Evolutionary conservation across 768 basidiomycete genomes (phyloP).

Genomic region (Leccinellum luteum): DNA sequence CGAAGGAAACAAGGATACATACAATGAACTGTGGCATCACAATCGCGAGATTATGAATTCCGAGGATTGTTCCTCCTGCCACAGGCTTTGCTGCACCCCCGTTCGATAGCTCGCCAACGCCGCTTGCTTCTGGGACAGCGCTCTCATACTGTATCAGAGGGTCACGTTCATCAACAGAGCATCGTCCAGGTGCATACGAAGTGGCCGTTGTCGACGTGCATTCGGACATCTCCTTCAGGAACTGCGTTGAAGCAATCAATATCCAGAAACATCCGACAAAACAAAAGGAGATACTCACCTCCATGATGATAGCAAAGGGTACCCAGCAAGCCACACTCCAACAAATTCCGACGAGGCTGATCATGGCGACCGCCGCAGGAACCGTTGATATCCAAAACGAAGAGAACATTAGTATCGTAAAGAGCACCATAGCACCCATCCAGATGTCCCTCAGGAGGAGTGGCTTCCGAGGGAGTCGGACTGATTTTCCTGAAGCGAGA

Average conservation of each 20-base stretch:
- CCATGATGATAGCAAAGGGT: constrained; percentile 97
- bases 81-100: constrained; percentile 43
- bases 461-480: constrained; percentile 84
- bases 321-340: constrained; percentile 99
- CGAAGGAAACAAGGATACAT: constrained; percentile 31
- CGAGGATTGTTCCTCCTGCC: constrained; percentile 88
- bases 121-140: constrained; percentile 40
- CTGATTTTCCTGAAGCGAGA: constrained; percentile 64
- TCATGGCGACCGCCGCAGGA: constrained; percentile 70
- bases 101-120: constrained; percentile 28
- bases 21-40: constrained; percentile 95
- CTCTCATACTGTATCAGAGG: constrained; percentile 60
- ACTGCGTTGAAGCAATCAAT: constrained; percentile 36
- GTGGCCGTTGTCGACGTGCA: constrained; percentile 15
- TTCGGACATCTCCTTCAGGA: constrained; percentile 69
- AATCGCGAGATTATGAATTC: constrained; percentile 93
- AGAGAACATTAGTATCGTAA: constrained; percentile 72
- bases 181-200: constrained; percentile 30
- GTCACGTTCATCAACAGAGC: constrained; percentile 35
- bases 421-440: constrained; percentile 83
- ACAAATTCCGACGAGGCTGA: constrained; percentile 85
- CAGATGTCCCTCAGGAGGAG: constrained; percentile 92
- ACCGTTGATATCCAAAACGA: constrained; percentile 88
- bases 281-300: constrained; percentile 58
- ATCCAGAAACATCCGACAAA: neutral